phyloP scores from a whole-genome alignment of 139 green algal genomes.

The Coelastrella sp. region DNA sequence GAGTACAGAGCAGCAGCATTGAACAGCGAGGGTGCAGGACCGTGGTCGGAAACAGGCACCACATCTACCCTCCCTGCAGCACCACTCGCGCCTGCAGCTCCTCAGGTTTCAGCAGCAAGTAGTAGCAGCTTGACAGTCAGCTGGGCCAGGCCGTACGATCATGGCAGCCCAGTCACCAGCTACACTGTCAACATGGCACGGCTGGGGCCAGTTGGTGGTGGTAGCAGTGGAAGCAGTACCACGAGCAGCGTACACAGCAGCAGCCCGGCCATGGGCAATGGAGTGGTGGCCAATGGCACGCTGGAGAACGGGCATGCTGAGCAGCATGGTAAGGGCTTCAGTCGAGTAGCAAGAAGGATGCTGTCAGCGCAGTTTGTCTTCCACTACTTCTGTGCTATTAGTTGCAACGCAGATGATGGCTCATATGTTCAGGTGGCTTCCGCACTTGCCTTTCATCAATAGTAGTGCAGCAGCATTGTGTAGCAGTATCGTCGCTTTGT shows the following conservation, averaged over 20 bases:
- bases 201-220: slow-evolving; percentile 27
- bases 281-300: background rate
- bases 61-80: slow-evolving; percentile 34
- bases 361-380: too few relatives aligned
- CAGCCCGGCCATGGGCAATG: background rate
- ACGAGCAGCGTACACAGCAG: background rate
- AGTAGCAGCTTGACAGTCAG: slow-evolving; percentile 46
- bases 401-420: too few relatives aligned
- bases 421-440: too few relatives aligned
- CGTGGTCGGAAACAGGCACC: slow-evolving; percentile 54
- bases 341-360: background rate
- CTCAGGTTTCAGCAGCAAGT: slow-evolving; percentile 17
- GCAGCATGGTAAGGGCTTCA: background rate
- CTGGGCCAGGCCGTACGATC: slow-evolving; percentile 58
- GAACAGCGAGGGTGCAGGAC: slow-evolving; percentile 64
- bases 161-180: slow-evolving; percentile 58
- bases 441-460: too few relatives aligned
- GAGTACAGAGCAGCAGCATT: slow-evolving; percentile 66
- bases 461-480: too few relatives aligned
- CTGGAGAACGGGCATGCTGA: slow-evolving; percentile 1
- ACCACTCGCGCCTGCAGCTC: slow-evolving; percentile 42
- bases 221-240: slow-evolving; percentile 32
- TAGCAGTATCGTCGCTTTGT: background rate
- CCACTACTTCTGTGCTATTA: too few relatives aligned
- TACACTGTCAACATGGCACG: slow-evolving; percentile 64